These are phyloP conservation scores for Dorcoceras hygrometricum DNA, from an alignment of 257 asterid species.

Conservation along the genomic window DNA sequence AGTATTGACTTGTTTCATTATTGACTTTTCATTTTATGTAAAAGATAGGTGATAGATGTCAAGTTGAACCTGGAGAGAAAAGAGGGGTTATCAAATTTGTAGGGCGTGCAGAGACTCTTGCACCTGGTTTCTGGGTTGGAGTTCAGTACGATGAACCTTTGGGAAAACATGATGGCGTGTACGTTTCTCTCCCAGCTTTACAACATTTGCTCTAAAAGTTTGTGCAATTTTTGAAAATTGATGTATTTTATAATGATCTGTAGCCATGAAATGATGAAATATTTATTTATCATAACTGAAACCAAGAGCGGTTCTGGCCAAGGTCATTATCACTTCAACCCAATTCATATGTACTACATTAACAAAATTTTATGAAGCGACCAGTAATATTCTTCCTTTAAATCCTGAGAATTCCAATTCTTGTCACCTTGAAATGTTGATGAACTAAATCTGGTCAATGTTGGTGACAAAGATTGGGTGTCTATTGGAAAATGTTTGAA, in stretches of 20 bases:
- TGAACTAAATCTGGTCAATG: background rate
- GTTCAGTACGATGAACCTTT: conserved; percentile 87
- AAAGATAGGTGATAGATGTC: conserved; percentile 93
- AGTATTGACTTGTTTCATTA: conserved; percentile 18
- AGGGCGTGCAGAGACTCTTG: conserved; percentile 80
- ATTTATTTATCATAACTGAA: background rate
- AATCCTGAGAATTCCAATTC: background rate
- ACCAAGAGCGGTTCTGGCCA: background rate
- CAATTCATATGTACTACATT: too few species aligned
- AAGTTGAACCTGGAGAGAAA: conserved; percentile 89
- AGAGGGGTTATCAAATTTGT: conserved; percentile 81
- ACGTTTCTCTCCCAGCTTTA: conserved; percentile 33
- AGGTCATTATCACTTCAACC: background rate
- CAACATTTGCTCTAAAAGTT: conserved; percentile 3
- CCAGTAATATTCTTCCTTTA: background rate
- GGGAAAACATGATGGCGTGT: conserved; percentile 96
- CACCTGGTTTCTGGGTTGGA: conserved; percentile 94
- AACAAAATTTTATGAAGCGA: background rate
- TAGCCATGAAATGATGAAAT: conserved; percentile 2
- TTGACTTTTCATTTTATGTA: conserved; percentile 18
- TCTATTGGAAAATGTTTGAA: background rate
- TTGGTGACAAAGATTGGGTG: background rate
- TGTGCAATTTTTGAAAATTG: background rate
- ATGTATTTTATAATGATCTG: background rate
- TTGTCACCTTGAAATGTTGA: background rate